Percentiles rank a stretch among this genome's conserved stretches.
Evolutionary conservation across 1,139 yeast species (phyloP).

Genomic region (Lodderomyces pseudojiufengensis): DNA sequence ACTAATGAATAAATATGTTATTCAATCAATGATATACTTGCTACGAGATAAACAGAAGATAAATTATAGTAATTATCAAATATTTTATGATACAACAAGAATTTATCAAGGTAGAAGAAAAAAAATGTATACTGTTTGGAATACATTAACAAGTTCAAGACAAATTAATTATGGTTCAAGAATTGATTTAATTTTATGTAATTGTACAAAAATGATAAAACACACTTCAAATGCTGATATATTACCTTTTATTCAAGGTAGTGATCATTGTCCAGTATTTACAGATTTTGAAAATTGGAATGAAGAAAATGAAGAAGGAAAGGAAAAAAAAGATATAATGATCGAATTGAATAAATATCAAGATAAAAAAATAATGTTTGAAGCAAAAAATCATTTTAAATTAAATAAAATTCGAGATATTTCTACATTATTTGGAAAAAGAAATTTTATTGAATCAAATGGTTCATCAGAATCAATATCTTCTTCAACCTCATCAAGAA

Average conservation of each 20-base stretch:
- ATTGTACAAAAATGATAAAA: conserved; percentile 10
- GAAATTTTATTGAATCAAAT: conserved; percentile 5
- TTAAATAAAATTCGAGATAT: conserved; percentile 50
- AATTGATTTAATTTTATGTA: conserved; percentile 59
- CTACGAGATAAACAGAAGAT: neutral
- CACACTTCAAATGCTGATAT: conserved; percentile 52
- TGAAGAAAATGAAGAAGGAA: conserved; percentile 3
- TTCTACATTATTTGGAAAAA: conserved; percentile 41
- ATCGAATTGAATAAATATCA: neutral
- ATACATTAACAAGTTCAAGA: conserved; percentile 71
- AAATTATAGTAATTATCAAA: conserved; percentile 14
- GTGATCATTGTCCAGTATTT: conserved; percentile 92
- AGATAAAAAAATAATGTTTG: conserved; percentile 39
- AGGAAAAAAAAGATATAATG: conserved; percentile 4
- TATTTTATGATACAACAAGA: conserved; percentile 67
- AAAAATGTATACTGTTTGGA: conserved; percentile 91
- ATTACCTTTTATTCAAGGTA: conserved; percentile 69
- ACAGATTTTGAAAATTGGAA: conserved; percentile 51
- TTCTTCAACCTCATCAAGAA: neutral
- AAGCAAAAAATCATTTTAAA: conserved; percentile 52
- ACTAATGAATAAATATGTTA: conserved; percentile 39
- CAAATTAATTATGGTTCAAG: conserved; percentile 86
- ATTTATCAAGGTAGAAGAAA: conserved; percentile 50
- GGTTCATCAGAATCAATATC: conserved; percentile 2
- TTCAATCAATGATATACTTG: conserved; percentile 13